Evolutionary conservation across 352 stramenopile genomes (phyloP).

Genomic region (Pythium rhizo-oryzae): DNA sequence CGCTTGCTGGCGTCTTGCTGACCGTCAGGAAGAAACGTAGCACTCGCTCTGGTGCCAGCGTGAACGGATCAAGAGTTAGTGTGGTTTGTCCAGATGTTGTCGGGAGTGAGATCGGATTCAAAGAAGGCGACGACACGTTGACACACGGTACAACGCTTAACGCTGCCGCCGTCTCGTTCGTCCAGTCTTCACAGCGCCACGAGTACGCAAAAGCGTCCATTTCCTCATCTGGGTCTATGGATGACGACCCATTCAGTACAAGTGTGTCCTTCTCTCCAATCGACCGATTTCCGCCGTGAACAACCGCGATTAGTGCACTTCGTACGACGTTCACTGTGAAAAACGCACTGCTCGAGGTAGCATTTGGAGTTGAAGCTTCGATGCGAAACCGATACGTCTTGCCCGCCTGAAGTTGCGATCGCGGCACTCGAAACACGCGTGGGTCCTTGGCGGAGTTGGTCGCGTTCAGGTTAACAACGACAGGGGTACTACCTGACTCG

Average conservation of each 20-base stretch:
- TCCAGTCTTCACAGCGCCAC: conserved; percentile 66
- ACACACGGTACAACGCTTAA: conserved; percentile 2
- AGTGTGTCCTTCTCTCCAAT: conserved; percentile 56
- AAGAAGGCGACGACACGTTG: conserved; percentile 18
- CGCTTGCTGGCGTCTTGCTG: conserved; percentile 28
- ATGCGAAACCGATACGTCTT: conserved; percentile 61
- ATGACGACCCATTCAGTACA: conserved; percentile 48
- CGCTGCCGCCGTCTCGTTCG: conserved; percentile 28
- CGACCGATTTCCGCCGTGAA: conserved; percentile 49
- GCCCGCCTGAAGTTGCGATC: conserved; percentile 37
- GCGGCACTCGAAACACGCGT: conserved; percentile 52
- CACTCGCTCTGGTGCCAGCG: conserved; percentile 38
- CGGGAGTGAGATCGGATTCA: not conserved
- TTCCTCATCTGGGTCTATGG: conserved; percentile 53
- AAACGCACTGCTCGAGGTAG: conserved; percentile 41
- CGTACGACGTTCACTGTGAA: conserved; percentile 45
- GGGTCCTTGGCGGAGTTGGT: conserved; percentile 66
- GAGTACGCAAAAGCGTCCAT: conserved; percentile 39
- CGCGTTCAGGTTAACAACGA: conserved; percentile 38
- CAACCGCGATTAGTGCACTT: conserved; percentile 38
- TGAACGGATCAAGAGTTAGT: conserved; percentile 49
- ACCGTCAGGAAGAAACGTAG: conserved; percentile 54
- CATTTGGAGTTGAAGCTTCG: conserved; percentile 32
- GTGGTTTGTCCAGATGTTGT: conserved; percentile 17
- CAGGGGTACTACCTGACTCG: not conserved